Conservation (phyloP, 768 basidiomycete species). For the Cystobasidium onofrii region DNA sequence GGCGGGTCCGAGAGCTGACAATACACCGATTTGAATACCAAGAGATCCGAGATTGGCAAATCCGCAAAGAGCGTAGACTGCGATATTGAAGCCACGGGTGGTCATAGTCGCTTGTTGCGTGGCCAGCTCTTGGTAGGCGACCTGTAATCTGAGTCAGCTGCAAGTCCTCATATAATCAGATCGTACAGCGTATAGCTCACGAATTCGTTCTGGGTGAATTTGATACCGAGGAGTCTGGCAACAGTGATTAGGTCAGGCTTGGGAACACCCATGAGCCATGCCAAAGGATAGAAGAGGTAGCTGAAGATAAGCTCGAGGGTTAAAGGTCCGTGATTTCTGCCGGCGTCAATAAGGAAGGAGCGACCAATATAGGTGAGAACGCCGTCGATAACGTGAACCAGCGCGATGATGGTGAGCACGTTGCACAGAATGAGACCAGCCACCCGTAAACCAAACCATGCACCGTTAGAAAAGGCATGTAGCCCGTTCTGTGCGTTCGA, state of each 20-base stretch:
- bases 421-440: constrained; percentile 47
- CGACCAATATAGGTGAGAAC: constrained; percentile 57
- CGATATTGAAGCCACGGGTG: constrained; percentile 67
- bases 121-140: constrained; percentile 56
- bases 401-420: constrained; percentile 72
- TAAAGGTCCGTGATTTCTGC: constrained; percentile 57
- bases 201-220: constrained; percentile 53
- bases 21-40: constrained; percentile 67
- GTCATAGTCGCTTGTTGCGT: constrained; percentile 57
- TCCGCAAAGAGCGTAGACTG: constrained; percentile 79
- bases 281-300: constrained; percentile 79
- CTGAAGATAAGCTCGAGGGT: constrained; percentile 76
- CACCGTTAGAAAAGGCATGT: constrained; percentile 69
- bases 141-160: constrained; percentile 63
- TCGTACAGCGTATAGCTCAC: background rate
- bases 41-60: constrained; percentile 59
- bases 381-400: constrained; percentile 73
- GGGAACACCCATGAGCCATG: constrained; percentile 58
- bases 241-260: constrained; percentile 55
- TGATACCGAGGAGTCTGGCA: constrained; percentile 70
- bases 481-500: constrained; percentile 64
- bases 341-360: constrained; percentile 50
- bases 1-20: constrained; percentile 61
- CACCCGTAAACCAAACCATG: constrained; percentile 32
- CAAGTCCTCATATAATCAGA: background rate